phyloP scores from a whole-genome alignment of 495 filamentous ascomycete genomes.

The Annulohypoxylon maeteangense region DNA sequence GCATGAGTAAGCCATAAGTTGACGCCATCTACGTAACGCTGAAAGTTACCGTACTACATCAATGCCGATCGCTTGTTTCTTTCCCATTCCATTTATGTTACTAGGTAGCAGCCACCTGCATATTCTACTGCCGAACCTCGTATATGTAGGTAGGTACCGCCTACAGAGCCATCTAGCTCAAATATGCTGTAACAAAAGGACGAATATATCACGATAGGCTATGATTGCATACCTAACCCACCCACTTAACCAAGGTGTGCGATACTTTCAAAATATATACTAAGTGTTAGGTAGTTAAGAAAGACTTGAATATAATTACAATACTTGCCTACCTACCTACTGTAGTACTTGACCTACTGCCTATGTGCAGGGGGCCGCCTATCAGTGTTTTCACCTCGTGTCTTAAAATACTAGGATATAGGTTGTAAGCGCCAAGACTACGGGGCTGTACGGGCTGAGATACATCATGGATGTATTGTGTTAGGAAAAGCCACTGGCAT shows the following conservation, averaged over 20 bases:
- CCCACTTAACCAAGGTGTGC: too few species aligned
- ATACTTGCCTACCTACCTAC: too few species aligned
- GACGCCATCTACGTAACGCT: not conserved
- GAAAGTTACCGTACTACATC: not conserved
- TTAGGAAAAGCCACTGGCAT: too few species aligned
- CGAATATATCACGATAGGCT: not conserved
- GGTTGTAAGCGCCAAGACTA: not conserved
- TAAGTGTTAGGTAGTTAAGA: too few species aligned
- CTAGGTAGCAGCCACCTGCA: not conserved
- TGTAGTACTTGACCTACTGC: too few species aligned
- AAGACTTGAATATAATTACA: too few species aligned
- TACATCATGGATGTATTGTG: too few species aligned
- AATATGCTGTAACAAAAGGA: not conserved
- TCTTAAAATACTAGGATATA: too few species aligned
- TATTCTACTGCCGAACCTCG: not conserved
- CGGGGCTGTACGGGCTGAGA: not conserved
- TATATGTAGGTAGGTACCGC: not conserved
- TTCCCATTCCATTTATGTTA: not conserved
- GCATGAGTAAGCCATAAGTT: not conserved
- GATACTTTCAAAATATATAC: too few species aligned
- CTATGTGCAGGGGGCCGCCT: too few species aligned
- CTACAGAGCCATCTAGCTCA: not conserved
- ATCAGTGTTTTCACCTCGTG: too few species aligned
- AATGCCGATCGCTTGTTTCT: not conserved
- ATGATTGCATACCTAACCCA: too few species aligned